phyloP scores from a whole-genome alignment of 2,329 filamentous ascomycete species.

The Neocatenulostroma microsporum region DNA sequence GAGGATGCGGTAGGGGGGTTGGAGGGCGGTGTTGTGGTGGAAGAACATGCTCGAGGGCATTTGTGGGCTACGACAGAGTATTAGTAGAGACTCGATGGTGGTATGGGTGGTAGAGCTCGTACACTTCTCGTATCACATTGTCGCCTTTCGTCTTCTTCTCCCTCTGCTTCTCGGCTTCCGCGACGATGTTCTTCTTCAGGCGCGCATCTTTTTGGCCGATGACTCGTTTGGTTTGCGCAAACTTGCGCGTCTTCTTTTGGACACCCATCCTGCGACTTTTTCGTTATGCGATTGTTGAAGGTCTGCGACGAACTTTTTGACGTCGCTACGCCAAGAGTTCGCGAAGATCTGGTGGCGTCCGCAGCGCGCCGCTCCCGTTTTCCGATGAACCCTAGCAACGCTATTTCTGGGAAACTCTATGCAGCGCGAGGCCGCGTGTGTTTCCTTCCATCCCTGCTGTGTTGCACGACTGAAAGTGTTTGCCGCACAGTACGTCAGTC shows the following conservation, averaged over 20 bases:
- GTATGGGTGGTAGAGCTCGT: conserved; percentile 21
- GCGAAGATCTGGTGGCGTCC: not conserved
- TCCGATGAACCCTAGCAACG: not conserved
- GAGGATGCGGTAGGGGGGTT: conserved; percentile 72
- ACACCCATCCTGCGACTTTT: conserved; percentile 59
- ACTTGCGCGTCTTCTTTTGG: conserved; percentile 86
- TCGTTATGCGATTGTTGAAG: not conserved
- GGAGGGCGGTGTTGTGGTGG: conserved; percentile 75
- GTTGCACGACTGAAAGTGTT: too few species aligned
- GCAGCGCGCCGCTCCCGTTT: not conserved
- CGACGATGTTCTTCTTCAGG: conserved; percentile 71
- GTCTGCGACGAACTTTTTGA: not conserved
- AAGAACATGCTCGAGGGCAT: conserved; percentile 63
- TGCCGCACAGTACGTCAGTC: too few species aligned
- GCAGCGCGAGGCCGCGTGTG: too few species aligned
- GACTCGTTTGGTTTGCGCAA: conserved; percentile 73
- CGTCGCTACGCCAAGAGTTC: conserved; percentile 5
- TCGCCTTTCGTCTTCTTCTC: conserved; percentile 46
- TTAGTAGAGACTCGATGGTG: too few species aligned
- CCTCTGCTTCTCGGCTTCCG: conserved; percentile 51
- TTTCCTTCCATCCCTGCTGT: too few species aligned
- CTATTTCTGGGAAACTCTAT: too few species aligned
- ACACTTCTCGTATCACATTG: conserved; percentile 67
- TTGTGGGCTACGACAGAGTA: conserved; percentile 23
- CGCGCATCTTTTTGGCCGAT: conserved; percentile 74